Base-by-base conservation (phyloP, 2,329 filamentous ascomycete species). In the Nothopassalora personata region DNA sequence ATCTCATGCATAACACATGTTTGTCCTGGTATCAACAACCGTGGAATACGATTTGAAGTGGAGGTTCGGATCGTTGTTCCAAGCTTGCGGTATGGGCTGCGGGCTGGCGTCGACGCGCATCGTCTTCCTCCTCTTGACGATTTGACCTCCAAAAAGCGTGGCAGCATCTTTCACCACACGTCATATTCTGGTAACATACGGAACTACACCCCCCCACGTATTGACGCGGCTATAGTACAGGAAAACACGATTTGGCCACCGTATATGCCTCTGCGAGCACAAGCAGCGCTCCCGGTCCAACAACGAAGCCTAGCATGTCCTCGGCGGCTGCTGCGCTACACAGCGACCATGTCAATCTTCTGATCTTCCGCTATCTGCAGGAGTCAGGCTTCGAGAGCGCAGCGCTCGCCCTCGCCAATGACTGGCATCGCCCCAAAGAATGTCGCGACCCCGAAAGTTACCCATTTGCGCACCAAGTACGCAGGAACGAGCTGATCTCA, bases 341-440 rank as follows among this genome's bases (percentile, higher is more conserved):
- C 68, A 81, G 79, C 65, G 80, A 87, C 77, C 83, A 86, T 72
- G 80, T 88, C 71, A 88, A 87, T 76, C 86, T 87, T 75, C 77
- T 87, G 70, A 85, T 88, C 73, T 86, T 84, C 81, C 84, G 84
- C 80, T 86, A 81, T 66, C 66, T 74, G 33, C 72, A 74, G 60
- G 72, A 74, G 58, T 65, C 68, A 53, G 73, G 71, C 53, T 70
- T 71, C 59, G 71, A 74, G 60, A 66, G 65, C 47, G 67, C 72
- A 1, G 71, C 82, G 56, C 82, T 82, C 67, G 83, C 83, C 53
- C 78, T 87, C 62, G 81, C 83, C 71, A 79, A 80, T 66, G 83
- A 83, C 72, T 87, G 84, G 85, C 79, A 83, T 68, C 79, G 80
- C 13, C 66, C 67, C 6, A 60, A 63, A 46, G 66, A 73, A 39